Evolutionary conservation across 1,284 basidiomycete genomes (phyloP), one percentile per base, ranked within the genome.

Genomic region (Entoloma clypeatum): DNA sequence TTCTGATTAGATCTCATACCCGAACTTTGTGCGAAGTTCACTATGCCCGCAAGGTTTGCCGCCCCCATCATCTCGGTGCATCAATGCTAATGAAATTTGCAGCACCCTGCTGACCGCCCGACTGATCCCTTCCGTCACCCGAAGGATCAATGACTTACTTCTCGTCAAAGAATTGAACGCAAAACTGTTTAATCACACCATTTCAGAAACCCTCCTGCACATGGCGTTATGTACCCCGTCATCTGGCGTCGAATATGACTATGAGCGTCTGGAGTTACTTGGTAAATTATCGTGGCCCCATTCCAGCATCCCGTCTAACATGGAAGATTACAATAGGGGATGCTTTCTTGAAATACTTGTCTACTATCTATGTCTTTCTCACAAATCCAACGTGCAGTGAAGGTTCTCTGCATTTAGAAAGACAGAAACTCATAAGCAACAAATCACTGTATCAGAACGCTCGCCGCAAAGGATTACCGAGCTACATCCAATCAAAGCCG

Each of bases 211-310:
- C 14, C 65, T 77, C 16, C 65, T 92, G 35, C 71, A 79, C 36
- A 66, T 71, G 28, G 85, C 89, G 7, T 64, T 89, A 25, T 79
- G 78, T 44, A 66, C 86, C 0, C 81, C 82, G 13, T 77, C 83
- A 9, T 77, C 78, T 24, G 72, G 72, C 25, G 69, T 74, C 26
- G 85, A 84, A 48, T 70, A 71, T 46, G 74, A 91, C 62, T 92
- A 91, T 58, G 86, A 92, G 61, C 77, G 88, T 25, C 64, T 90
- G 25, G 88, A 92, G 57, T 68, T 90, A 38, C 71, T 91, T 21
- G 88, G 87, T 86, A 57, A 48, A 59, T 2, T 21, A 41, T 43
- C 31, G 40, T 11, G 21, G 21, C 33, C 39, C 26, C 18, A 26
- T n/a, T 6, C 17, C 11, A 17, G 2, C n/a, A 27, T 10, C 17